Evolutionary conservation across 2,329 filamentous ascomycete species (phyloP).

Genomic region (Thielaviopsis punctulata): DNA sequence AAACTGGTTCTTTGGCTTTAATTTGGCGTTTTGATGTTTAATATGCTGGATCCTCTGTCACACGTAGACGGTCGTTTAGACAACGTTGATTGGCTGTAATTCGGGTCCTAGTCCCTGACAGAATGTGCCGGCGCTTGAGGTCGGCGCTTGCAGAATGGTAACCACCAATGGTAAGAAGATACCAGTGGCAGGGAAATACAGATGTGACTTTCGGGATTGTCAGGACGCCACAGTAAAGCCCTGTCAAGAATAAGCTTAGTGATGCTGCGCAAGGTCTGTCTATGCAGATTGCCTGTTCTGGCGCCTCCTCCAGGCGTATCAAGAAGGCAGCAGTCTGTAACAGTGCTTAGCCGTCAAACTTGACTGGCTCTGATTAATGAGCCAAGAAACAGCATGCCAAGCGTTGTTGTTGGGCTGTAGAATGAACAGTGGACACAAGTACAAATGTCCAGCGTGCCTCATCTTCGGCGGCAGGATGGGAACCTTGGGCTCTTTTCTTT

Average conservation of each 20-base stretch:
- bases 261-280: neutral
- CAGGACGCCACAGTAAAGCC: neutral
- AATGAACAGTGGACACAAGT: neutral
- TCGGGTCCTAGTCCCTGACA: constrained; percentile 4
- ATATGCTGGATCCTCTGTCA: neutral
- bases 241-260: neutral
- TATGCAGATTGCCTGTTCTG: neutral
- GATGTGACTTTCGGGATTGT: neutral
- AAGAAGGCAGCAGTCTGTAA: neutral
- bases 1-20: neutral
- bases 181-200: neutral
- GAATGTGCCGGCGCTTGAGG: constrained; percentile 7
- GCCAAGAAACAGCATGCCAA: neutral
- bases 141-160: constrained; percentile 7
- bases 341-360: neutral
- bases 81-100: constrained; percentile 4
- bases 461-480: neutral
- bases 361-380: neutral
- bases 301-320: neutral
- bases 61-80: neutral
- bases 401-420: neutral
- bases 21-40: constrained; percentile 5
- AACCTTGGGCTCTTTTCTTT: neutral
- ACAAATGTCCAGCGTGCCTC: neutral
- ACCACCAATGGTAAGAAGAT: constrained; percentile 3